A percentile compares a stretch with the other conserved stretches of the same genome.
These are phyloP conservation scores for Fagopyrum homotropicum DNA, from an alignment of 148 eudicot species.

Conservation along the genomic window DNA sequence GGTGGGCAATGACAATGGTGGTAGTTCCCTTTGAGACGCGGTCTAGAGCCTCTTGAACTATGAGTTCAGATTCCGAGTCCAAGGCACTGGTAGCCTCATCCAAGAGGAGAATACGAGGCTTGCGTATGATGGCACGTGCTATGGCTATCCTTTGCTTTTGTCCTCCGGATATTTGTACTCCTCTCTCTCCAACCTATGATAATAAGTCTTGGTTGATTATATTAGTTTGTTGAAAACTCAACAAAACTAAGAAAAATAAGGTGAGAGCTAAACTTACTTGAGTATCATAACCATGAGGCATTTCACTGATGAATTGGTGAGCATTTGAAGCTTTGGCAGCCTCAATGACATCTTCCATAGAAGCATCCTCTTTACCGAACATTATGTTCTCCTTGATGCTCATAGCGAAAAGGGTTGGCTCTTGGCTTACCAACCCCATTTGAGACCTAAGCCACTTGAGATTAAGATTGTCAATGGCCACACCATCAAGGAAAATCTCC, in stretches of 20 bases:
- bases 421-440: slow-evolving; percentile 16
- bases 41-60: slow-evolving; percentile 44
- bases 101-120: slow-evolving; percentile 44
- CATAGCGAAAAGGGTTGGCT: slow-evolving; percentile 29
- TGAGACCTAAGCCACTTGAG: slow-evolving; percentile 33
- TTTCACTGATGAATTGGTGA: too few relatives aligned
- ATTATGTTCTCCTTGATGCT: slow-evolving; percentile 30
- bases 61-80: slow-evolving; percentile 41
- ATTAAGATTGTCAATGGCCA: slow-evolving; percentile 25
- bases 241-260: background rate
- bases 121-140: slow-evolving; percentile 44
- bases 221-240: too few relatives aligned
- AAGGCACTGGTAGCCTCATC: slow-evolving; percentile 43
- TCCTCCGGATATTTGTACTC: slow-evolving; percentile 49
- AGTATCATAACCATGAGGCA: too few relatives aligned
- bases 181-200: slow-evolving; percentile 43
- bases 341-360: slow-evolving; percentile 20
- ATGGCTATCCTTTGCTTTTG: slow-evolving; percentile 54
- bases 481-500: slow-evolving; percentile 27
- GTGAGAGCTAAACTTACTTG: background rate
- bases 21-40: too few relatives aligned
- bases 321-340: too few relatives aligned
- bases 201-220: background rate
- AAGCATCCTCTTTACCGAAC: slow-evolving; percentile 33
- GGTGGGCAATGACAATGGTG: too few relatives aligned